These are phyloP conservation scores for Orychophragmus violaceus DNA, from an alignment of 345 rosid species.

Conservation along the genomic window DNA sequence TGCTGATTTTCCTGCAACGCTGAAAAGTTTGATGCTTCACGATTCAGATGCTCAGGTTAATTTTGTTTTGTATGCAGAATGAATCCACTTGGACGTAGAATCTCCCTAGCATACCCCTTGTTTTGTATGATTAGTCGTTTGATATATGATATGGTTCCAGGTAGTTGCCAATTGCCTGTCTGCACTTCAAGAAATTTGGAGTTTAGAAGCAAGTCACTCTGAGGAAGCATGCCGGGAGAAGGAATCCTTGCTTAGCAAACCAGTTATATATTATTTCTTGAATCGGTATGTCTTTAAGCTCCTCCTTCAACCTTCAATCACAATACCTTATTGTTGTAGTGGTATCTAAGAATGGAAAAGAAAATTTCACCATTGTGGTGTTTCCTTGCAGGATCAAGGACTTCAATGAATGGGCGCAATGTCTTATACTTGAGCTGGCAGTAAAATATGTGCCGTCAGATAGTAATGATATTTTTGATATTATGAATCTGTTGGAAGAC, in stretches of 20 bases:
- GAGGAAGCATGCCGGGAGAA: slow-evolving; percentile 86
- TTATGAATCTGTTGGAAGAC: slow-evolving; percentile 98
- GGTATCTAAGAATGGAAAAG: neutral
- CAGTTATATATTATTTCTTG: slow-evolving; percentile 60
- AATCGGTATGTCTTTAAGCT: slow-evolving; percentile 51
- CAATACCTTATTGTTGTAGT: neutral
- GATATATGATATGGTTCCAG: slow-evolving; percentile 34
- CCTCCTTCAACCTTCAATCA: slow-evolving; percentile 4
- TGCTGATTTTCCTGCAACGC: slow-evolving; percentile 71
- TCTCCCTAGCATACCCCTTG: neutral
- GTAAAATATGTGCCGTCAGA: slow-evolving; percentile 85
- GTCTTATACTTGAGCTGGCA: slow-evolving; percentile 87
- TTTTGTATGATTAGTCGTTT: slow-evolving; percentile 2
- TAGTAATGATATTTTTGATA: slow-evolving; percentile 85
- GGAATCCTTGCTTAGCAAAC: slow-evolving; percentile 77
- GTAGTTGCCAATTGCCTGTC: slow-evolving; percentile 88
- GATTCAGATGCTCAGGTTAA: slow-evolving; percentile 85
- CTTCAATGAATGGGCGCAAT: slow-evolving; percentile 97
- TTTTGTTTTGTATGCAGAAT: slow-evolving; percentile 6
- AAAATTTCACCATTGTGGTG: neutral
- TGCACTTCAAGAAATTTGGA: slow-evolving; percentile 96
- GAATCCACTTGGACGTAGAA: neutral
- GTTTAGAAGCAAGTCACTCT: slow-evolving; percentile 69
- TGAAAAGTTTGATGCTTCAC: slow-evolving; percentile 82
- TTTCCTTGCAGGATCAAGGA: slow-evolving; percentile 72